These are phyloP conservation scores for Physcomitrium patens DNA, from an alignment of 225 moss, liverwort and hornwort species.

Conservation along the genomic window DNA sequence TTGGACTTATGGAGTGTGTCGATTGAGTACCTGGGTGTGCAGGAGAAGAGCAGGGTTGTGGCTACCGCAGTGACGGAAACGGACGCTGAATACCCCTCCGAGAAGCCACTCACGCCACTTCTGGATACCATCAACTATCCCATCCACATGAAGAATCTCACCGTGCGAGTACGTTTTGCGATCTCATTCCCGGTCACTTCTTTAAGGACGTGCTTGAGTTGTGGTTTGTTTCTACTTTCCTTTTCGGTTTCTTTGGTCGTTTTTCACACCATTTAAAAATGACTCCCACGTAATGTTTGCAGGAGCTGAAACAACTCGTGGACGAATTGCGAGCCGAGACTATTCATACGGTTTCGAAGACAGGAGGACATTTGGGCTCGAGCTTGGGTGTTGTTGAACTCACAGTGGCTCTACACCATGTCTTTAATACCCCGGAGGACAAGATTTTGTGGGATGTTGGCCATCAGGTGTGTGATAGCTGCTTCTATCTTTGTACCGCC, in stretches of 20 bases:
- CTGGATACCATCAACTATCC: slow-evolving; percentile 28
- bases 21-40: too few relatives aligned
- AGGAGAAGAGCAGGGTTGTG: too few relatives aligned
- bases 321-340: slow-evolving; percentile 33
- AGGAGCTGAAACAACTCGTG: slow-evolving; percentile 28
- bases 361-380: slow-evolving; percentile 28
- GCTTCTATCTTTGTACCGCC: too few relatives aligned
- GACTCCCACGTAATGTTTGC: neutral
- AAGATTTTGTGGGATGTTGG: slow-evolving; percentile 34
- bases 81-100: slow-evolving; percentile 18
- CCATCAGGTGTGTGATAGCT: slow-evolving; percentile 12
- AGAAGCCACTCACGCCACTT: slow-evolving; percentile 37
- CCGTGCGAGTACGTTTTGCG: slow-evolving; percentile 5
- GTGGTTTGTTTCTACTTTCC: too few relatives aligned
- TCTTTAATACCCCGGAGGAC: slow-evolving; percentile 32
- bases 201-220: too few relatives aligned
- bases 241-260: neutral
- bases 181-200: neutral
- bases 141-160: slow-evolving; percentile 24
- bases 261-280: neutral
- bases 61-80: neutral
- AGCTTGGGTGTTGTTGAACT: slow-evolving; percentile 31
- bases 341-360: slow-evolving; percentile 17
- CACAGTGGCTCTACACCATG: slow-evolving; percentile 27
- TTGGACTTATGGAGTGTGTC: too few relatives aligned